These are phyloP conservation scores for Naganishia vaughanmartiniae DNA, from an alignment of 768 basidiomycete genomes.

Conservation along the genomic window DNA sequence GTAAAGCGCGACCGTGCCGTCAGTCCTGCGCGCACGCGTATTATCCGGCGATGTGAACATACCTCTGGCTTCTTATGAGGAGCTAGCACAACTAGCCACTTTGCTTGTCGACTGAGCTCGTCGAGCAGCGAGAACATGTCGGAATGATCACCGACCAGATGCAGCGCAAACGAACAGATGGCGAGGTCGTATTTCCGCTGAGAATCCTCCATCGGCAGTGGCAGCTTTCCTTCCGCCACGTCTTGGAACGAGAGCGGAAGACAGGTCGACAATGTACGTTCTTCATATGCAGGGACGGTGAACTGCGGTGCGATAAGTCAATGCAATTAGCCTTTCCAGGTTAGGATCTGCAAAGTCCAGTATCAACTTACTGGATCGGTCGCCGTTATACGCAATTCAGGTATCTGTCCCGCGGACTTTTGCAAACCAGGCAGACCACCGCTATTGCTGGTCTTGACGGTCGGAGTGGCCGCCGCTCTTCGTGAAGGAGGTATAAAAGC, in stretches of 20 bases:
- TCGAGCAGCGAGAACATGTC: conserved; percentile 66
- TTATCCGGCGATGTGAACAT: too few species aligned
- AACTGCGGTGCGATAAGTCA: conserved; percentile 54
- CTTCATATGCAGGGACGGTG: conserved; percentile 62
- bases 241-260: conserved; percentile 64
- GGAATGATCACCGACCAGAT: conserved; percentile 64
- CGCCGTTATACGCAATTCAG: conserved; percentile 39
- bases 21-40: too few species aligned
- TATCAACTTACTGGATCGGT: conserved; percentile 59
- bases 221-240: conserved; percentile 62
- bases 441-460: not conserved
- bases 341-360: conserved; percentile 16
- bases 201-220: conserved; percentile 12
- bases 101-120: conserved; percentile 63
- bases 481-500: conserved; percentile 52
- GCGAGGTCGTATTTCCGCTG: conserved; percentile 60
- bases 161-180: conserved; percentile 71
- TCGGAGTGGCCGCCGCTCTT: conserved; percentile 2
- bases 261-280: conserved; percentile 61
- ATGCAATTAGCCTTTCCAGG: not conserved
- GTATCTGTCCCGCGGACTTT: not conserved
- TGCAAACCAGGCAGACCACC: not conserved
- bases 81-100: conserved; percentile 68
- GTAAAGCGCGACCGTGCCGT: not conserved
- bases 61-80: conserved; percentile 78